Percentiles rank a stretch among this genome's conserved stretches.
Evolutionary conservation across 1,139 yeast genomes (phyloP).

Genomic region (Hemisphaericaspora lyxosophila): DNA sequence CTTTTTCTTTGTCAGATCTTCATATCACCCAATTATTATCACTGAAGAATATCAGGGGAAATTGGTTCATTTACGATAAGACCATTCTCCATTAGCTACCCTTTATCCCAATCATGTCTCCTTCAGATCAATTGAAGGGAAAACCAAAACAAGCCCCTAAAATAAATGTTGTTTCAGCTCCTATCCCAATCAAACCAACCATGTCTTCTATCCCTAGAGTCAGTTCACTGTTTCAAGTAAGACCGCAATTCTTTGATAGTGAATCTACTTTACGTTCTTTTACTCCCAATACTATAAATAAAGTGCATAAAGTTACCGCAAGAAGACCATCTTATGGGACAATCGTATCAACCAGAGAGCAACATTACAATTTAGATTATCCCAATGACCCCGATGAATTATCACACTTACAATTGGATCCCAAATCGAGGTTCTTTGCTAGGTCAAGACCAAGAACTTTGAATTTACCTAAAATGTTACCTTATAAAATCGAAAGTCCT

Average conservation of each 20-base stretch:
- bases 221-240: conserved; percentile 15
- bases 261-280: conserved; percentile 19
- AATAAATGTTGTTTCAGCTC: conserved; percentile 19
- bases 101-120: conserved; percentile 10
- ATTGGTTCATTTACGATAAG: no score
- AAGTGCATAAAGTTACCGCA: conserved; percentile 16
- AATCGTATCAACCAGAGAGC: conserved; percentile 39
- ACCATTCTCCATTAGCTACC: no score
- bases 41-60: no score
- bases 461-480: conserved; percentile 62
- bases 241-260: conserved; percentile 7
- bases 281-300: conserved; percentile 26
- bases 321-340: conserved; percentile 39
- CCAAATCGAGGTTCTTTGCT: conserved; percentile 56
- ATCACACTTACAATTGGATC: conserved; percentile 42
- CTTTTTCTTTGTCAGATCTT: no score
- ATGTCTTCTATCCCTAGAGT: conserved; percentile 11
- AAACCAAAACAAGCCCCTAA: conserved; percentile 1
- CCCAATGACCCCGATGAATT: conserved; percentile 50
- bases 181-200: conserved; percentile 20
- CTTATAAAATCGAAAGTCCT: conserved; percentile 72
- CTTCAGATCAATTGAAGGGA: conserved; percentile 5
- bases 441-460: conserved; percentile 53
- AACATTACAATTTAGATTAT: conserved; percentile 57
- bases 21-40: no score